Conservation (phyloP, 352 stramenopile genomes). For the Globisporangium camurandrum region DNA sequence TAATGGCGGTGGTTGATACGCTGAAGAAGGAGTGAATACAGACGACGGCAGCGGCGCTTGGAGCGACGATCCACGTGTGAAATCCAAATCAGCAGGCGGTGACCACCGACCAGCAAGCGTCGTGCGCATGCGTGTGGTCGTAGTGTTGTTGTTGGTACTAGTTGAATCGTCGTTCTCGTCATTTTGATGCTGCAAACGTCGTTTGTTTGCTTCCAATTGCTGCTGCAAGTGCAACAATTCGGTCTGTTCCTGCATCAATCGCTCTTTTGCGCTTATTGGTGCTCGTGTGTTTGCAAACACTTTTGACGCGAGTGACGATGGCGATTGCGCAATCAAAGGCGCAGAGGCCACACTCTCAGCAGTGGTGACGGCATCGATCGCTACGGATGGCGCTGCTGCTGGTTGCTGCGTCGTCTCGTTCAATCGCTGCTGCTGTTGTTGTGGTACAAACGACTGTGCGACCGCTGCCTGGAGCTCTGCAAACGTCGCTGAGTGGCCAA, state of each 20-base stretch:
- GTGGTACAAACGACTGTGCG: conserved; percentile 31
- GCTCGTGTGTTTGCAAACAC: conserved; percentile 23
- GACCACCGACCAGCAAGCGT: too few relatives aligned
- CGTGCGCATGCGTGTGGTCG: too few relatives aligned
- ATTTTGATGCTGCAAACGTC: neutral
- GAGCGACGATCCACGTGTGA: neutral
- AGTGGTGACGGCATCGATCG: neutral
- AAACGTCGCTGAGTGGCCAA: too few relatives aligned
- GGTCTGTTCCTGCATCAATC: conserved; percentile 62
- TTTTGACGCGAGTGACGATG: conserved; percentile 25
- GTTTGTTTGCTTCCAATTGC: conserved; percentile 57
- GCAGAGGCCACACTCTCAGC: neutral
- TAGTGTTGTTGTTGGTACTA: too few relatives aligned
- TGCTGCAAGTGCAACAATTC: conserved; percentile 48
- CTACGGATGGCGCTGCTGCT: conserved; percentile 17
- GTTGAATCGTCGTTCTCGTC: too few relatives aligned
- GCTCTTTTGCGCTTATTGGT: conserved; percentile 21
- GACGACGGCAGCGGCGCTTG: neutral
- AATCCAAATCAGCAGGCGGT: too few relatives aligned
- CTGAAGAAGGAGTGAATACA: conserved; percentile 1
- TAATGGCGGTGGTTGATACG: too few relatives aligned
- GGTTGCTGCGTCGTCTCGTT: too few relatives aligned
- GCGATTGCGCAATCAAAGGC: neutral
- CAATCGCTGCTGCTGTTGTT: conserved; percentile 35
- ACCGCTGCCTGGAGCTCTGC: conserved; percentile 7